Evolutionary conservation across 306 rosid species (phyloP).

Genomic region (Castanea sativa): DNA sequence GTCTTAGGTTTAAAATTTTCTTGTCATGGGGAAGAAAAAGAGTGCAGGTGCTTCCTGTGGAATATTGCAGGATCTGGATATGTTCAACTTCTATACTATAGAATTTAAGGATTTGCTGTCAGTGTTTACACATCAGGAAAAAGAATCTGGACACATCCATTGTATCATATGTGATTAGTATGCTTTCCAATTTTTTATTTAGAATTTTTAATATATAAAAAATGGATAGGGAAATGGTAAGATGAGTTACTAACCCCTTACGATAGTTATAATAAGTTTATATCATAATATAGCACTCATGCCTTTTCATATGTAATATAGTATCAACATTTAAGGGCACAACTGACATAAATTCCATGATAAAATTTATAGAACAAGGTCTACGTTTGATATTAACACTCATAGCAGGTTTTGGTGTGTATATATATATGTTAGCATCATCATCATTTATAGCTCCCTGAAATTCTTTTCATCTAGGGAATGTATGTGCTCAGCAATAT

Average conservation of each 20-base stretch:
- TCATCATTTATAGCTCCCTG: not conserved
- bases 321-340: not conserved
- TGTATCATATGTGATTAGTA: not conserved
- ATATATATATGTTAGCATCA: not conserved
- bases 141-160: not conserved
- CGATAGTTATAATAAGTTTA: not conserved
- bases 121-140: not conserved
- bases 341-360: not conserved
- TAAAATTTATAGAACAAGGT: not conserved
- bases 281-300: not conserved
- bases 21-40: too few species aligned
- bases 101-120: not conserved
- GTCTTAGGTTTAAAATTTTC: too few species aligned
- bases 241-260: not conserved
- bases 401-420: not conserved
- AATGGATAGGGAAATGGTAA: not conserved
- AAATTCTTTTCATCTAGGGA: conserved; percentile 51
- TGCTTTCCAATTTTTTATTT: not conserved
- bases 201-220: not conserved
- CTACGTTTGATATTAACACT: not conserved
- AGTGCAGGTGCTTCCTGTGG: too few species aligned
- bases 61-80: too few species aligned
- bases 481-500: conserved; percentile 71
- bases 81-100: not conserved
- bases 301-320: not conserved